phyloP scores from a whole-genome alignment of 495 filamentous ascomycete genomes.

The Cercophora scortea region DNA sequence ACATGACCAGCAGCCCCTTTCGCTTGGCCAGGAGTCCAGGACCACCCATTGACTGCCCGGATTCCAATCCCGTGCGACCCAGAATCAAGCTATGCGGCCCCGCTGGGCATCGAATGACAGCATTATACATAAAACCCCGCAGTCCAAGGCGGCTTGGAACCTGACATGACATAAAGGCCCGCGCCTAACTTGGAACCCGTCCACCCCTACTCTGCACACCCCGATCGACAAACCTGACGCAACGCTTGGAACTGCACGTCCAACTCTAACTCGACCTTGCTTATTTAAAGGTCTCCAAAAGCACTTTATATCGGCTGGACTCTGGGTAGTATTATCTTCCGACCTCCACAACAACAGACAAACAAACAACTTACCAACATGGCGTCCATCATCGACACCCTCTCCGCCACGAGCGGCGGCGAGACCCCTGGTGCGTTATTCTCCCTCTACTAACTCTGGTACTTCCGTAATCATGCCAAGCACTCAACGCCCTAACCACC shows the following conservation, averaged over 20 bases:
- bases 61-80: background rate
- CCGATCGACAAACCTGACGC: background rate
- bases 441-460: background rate
- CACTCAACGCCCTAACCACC: background rate
- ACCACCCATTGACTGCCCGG: background rate
- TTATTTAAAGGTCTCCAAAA: background rate
- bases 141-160: background rate
- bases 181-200: background rate
- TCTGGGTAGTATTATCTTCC: background rate
- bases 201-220: background rate
- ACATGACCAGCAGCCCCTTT: background rate
- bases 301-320: background rate
- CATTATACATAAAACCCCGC: background rate
- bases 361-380: constrained; percentile 2
- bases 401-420: constrained; percentile 15
- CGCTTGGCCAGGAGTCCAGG: background rate
- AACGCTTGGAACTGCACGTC: too few species aligned
- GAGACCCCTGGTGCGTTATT: constrained; percentile 12
- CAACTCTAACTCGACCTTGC: too few species aligned
- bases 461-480: background rate
- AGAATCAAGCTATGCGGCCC: background rate
- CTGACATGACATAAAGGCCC: background rate
- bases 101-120: background rate
- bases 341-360: background rate
- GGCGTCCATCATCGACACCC: constrained; percentile 14